Percentiles rank a stretch among this genome's conserved stretches.
Evolutionary conservation across 129 eudicot species (phyloP).

Genomic region (Flaveria robusta): DNA sequence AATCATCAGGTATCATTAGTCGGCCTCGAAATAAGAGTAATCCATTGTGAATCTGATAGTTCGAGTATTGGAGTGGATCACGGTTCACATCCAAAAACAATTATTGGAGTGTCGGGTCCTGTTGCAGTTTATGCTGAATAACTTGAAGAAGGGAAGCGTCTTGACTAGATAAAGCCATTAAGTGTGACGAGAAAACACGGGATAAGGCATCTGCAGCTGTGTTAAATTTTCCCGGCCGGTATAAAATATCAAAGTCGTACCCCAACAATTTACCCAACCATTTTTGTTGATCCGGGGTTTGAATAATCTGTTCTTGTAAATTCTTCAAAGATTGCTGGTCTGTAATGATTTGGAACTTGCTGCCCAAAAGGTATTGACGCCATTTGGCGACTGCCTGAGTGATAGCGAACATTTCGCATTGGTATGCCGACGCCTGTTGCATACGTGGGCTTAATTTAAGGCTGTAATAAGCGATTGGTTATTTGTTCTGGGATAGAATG

Average conservation of each 20-base stretch:
- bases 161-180: too few species aligned
- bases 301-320: neutral
- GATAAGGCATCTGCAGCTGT: neutral
- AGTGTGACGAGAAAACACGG: neutral
- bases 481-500: too few species aligned
- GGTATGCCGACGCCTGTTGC: too few species aligned
- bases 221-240: neutral
- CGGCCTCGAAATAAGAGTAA: neutral
- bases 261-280: slow-evolving; percentile 4
- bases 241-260: neutral
- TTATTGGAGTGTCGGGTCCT: too few species aligned
- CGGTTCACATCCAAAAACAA: too few species aligned
- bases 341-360: neutral
- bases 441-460: too few species aligned
- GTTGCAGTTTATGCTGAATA: too few species aligned
- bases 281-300: neutral
- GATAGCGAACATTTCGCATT: too few species aligned
- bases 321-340: neutral
- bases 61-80: too few species aligned
- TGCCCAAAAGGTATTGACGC: too few species aligned
- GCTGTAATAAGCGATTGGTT: too few species aligned
- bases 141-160: neutral
- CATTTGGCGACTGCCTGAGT: too few species aligned
- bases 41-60: neutral
- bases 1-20: neutral